A percentile compares a stretch with the other conserved stretches of the same genome.
Evolutionary conservation across 1,284 basidiomycete genomes (phyloP).

Genomic region (Phlebopus sp.): DNA sequence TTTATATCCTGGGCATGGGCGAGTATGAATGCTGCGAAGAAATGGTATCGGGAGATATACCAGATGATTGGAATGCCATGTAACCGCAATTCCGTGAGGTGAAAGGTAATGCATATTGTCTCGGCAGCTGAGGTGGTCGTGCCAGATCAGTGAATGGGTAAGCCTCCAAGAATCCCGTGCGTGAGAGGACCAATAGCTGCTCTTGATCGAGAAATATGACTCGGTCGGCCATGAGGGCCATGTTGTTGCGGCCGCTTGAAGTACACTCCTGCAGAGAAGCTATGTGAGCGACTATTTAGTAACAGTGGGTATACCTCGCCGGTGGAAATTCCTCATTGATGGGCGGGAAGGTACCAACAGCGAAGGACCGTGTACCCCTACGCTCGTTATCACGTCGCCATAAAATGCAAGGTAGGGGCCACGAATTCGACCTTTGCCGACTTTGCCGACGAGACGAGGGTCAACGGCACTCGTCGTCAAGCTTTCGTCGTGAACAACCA

Average conservation of each 20-base stretch:
- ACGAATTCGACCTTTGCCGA: not conserved
- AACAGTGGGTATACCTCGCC: not conserved
- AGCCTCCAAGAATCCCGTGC: not conserved
- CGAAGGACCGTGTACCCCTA: not conserved
- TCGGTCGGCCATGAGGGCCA: not conserved
- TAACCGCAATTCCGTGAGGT: no score
- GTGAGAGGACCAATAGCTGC: not conserved
- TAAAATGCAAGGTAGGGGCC: not conserved
- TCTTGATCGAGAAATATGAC: not conserved
- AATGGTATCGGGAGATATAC: not conserved
- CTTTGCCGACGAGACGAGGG: not conserved
- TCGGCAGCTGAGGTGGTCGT: not conserved
- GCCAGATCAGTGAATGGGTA: not conserved
- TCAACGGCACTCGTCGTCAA: not conserved
- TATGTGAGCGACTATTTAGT: not conserved
- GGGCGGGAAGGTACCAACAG: not conserved
- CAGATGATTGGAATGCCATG: not conserved
- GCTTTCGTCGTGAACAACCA: not conserved
- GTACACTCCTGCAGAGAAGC: not conserved
- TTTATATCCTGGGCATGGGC: not conserved
- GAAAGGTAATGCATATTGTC: constrained; percentile 1
- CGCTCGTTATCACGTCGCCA: not conserved
- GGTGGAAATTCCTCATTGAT: not conserved
- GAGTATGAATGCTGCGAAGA: not conserved
- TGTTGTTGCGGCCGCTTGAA: not conserved